Percentiles rank a stretch among this genome's conserved stretches.
Evolutionary conservation across 1,284 basidiomycete species (phyloP).

Genomic region (Bjerkandera adusta): DNA sequence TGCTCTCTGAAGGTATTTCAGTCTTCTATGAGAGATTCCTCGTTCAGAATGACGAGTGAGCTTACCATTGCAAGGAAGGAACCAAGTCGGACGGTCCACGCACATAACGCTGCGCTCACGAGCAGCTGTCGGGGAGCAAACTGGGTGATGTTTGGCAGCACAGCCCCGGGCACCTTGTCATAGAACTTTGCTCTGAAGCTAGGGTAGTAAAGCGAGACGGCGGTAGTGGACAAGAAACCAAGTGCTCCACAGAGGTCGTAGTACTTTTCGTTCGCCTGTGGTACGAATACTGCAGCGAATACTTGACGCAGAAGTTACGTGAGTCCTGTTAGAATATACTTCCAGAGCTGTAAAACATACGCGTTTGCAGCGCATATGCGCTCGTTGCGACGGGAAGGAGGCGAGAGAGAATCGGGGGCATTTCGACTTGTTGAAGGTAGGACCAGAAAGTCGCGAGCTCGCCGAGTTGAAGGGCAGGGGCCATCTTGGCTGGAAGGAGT

Average conservation of each 20-base stretch:
- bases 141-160: constrained; percentile 42
- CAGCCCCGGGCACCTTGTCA: constrained; percentile 31
- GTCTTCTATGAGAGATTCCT: background rate
- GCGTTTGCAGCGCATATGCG: constrained; percentile 38
- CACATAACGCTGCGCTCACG: constrained; percentile 46
- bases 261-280: constrained; percentile 53
- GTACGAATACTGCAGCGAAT: constrained; percentile 51
- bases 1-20: constrained; percentile 35
- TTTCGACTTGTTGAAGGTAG: constrained; percentile 14
- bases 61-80: constrained; percentile 57
- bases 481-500: too few species aligned
- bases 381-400: constrained; percentile 34
- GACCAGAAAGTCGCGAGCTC: constrained; percentile 1
- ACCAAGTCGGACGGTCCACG: constrained; percentile 68
- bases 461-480: constrained; percentile 7
- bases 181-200: constrained; percentile 46
- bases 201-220: constrained; percentile 63
- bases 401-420: constrained; percentile 36
- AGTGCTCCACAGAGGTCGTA: constrained; percentile 61
- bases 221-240: constrained; percentile 67
- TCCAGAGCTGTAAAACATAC: too few species aligned
- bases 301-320: background rate
- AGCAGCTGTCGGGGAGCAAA: constrained; percentile 66
- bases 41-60: constrained; percentile 6
- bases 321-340: background rate